Evolutionary conservation across 192 early-diverging fungal species (phyloP).

Genomic region (Coemansia sp.): DNA sequence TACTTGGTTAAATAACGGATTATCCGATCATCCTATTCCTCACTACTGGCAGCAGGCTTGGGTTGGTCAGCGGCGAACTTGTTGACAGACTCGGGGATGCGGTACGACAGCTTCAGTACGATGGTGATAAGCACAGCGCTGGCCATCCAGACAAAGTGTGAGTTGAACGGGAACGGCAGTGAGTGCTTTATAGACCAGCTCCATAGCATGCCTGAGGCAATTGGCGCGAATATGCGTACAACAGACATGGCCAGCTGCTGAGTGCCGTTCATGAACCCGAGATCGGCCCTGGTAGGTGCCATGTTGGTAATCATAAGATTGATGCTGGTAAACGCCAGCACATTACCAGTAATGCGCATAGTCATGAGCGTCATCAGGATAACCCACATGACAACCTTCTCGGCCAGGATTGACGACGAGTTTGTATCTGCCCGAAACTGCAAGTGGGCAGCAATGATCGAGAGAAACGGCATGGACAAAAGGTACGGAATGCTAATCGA

Average conservation of each 20-base stretch:
- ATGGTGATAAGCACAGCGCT: slow-evolving; percentile 5
- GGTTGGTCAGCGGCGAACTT: slow-evolving; percentile 21
- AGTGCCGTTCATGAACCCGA: slow-evolving; percentile 35
- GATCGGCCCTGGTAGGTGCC: slow-evolving; percentile 24
- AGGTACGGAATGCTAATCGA: slow-evolving; percentile 6
- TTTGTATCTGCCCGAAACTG: background rate
- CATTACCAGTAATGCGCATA: slow-evolving; percentile 14
- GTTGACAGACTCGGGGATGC: slow-evolving; percentile 33
- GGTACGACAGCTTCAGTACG: slow-evolving; percentile 4
- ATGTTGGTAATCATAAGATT: slow-evolving; percentile 38
- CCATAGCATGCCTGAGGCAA: slow-evolving; percentile 31
- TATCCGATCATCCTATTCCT: background rate
- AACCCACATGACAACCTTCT: slow-evolving; percentile 23
- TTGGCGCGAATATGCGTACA: slow-evolving; percentile 22
- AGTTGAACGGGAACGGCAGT: slow-evolving; percentile 36
- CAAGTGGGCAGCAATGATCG: background rate
- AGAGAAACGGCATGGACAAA: slow-evolving; percentile 9
- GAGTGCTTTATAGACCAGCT: slow-evolving; percentile 38
- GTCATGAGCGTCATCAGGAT: slow-evolving; percentile 18
- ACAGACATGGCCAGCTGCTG: slow-evolving; percentile 33
- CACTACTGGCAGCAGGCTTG: background rate
- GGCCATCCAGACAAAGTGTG: slow-evolving; percentile 34
- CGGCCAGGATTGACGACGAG: background rate
- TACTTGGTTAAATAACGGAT: background rate
- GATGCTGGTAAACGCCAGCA: slow-evolving; percentile 34